phyloP scores from a whole-genome alignment of 1,284 basidiomycete species.

The Rhodotorula sp. region DNA sequence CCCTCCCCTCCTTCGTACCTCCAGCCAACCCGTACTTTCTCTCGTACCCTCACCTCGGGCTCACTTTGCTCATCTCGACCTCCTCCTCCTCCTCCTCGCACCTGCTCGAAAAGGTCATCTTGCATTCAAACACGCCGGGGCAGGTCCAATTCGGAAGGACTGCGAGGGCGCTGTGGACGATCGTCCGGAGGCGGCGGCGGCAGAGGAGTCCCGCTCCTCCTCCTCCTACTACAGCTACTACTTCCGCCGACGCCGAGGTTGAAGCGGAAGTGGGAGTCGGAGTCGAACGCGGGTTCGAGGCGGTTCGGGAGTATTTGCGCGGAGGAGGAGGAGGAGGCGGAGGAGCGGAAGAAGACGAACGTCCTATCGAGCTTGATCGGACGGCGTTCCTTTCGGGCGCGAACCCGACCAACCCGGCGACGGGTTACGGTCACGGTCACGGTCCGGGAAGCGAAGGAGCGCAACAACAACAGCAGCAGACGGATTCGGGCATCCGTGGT shows the following conservation, averaged over 20 bases:
- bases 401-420: no score
- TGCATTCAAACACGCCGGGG: slow-evolving; percentile 46
- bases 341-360: slow-evolving; percentile 15
- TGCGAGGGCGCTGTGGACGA: slow-evolving; percentile 33
- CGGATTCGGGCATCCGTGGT: slow-evolving; percentile 22
- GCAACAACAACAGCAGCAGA: background rate
- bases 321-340: background rate
- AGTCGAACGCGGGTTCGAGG: background rate
- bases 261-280: background rate
- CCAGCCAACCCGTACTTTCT: slow-evolving; percentile 45
- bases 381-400: slow-evolving; percentile 33
- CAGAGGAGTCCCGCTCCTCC: no score
- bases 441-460: slow-evolving; percentile 2
- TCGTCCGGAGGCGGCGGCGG: background rate
- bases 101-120: slow-evolving; percentile 40
- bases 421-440: no score
- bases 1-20: no score
- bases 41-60: slow-evolving; percentile 44
- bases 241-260: background rate
- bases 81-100: slow-evolving; percentile 5
- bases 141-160: slow-evolving; percentile 45
- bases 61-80: slow-evolving; percentile 42
- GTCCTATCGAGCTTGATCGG: slow-evolving; percentile 44
- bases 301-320: background rate
- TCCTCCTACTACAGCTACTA: no score